These are phyloP conservation scores for Stereocaulon alpinum DNA, from an alignment of 495 filamentous ascomycete species.

Conservation along the genomic window DNA sequence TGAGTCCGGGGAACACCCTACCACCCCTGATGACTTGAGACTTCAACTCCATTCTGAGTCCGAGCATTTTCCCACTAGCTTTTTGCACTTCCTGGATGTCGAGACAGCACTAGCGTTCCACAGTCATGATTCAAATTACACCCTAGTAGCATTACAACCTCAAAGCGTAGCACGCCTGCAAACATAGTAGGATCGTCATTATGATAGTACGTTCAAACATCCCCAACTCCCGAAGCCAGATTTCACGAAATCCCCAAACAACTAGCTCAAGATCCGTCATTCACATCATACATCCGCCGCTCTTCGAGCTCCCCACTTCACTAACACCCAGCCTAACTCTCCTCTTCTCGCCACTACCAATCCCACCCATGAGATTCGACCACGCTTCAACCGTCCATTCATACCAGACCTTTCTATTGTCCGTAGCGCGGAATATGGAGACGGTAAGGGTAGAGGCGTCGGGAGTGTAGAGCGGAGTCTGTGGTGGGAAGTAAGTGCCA, in stretches of 20 bases:
- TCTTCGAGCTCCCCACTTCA: conserved; percentile 80
- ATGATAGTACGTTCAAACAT: not conserved
- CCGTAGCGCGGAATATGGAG: conserved; percentile 89
- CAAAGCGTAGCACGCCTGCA: no score
- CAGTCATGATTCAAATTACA: no score
- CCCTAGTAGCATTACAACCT: no score
- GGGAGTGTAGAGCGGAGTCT: conserved; percentile 84
- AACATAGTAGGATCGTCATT: no score
- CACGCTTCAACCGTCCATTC: conserved; percentile 83
- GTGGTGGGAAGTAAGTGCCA: conserved; percentile 10
- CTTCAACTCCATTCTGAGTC: no score
- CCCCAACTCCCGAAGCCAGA: not conserved
- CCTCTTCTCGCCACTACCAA: conserved; percentile 32
- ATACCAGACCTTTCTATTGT: conserved; percentile 96
- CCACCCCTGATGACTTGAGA: no score
- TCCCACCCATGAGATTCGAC: conserved; percentile 13
- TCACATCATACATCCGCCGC: conserved; percentile 87
- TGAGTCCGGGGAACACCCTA: no score
- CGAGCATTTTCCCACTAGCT: no score
- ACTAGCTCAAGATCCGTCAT: conserved; percentile 2
- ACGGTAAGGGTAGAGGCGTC: conserved; percentile 75
- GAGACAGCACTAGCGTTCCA: no score
- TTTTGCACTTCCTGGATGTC: no score
- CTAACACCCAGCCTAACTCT: conserved; percentile 68
- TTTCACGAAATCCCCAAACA: not conserved